Evolutionary conservation across 495 filamentous ascomycete genomes (phyloP).

Genomic region (Aspergillus saccharolyticus): DNA sequence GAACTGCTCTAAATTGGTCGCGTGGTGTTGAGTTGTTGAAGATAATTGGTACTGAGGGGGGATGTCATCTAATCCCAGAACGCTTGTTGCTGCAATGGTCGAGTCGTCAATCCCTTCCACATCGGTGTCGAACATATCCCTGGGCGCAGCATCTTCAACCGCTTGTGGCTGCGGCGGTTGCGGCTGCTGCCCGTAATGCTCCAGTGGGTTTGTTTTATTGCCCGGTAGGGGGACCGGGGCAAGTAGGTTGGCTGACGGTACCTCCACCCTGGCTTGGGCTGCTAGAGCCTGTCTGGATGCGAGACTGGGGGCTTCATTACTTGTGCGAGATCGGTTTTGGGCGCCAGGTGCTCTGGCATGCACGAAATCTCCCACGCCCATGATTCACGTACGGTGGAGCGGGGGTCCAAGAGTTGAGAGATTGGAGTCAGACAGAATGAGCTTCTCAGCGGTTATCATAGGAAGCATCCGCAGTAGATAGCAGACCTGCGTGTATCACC

Average conservation of each 20-base stretch:
- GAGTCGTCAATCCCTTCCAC: conserved; percentile 45
- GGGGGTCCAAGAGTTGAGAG: background rate
- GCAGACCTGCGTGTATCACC: background rate
- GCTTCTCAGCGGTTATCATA: background rate
- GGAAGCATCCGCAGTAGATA: background rate
- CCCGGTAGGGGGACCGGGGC: conserved; percentile 12
- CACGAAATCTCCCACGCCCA: conserved; percentile 45
- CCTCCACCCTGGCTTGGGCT: conserved; percentile 34
- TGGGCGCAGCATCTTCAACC: conserved; percentile 19
- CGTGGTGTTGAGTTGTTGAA: conserved; percentile 18
- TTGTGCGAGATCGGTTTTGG: conserved; percentile 27
- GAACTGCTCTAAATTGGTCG: conserved; percentile 18
- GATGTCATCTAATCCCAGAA: conserved; percentile 33
- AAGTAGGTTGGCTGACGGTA: conserved; percentile 24
- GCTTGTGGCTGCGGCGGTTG: conserved; percentile 14
- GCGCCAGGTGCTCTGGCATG: conserved; percentile 35
- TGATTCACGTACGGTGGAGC: conserved; percentile 16
- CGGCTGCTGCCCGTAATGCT: conserved; percentile 16
- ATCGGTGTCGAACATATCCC: conserved; percentile 43
- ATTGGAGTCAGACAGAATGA: background rate
- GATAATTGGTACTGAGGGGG: conserved; percentile 20
- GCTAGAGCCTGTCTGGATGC: conserved; percentile 30
- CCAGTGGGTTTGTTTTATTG: conserved; percentile 18
- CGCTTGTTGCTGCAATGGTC: conserved; percentile 40
- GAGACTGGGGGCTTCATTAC: conserved; percentile 22